A percentile compares a stretch with the other conserved stretches of the same genome.
Evolutionary conservation across 257 asterid species (phyloP).

Genomic region (Petrea volubilis): DNA sequence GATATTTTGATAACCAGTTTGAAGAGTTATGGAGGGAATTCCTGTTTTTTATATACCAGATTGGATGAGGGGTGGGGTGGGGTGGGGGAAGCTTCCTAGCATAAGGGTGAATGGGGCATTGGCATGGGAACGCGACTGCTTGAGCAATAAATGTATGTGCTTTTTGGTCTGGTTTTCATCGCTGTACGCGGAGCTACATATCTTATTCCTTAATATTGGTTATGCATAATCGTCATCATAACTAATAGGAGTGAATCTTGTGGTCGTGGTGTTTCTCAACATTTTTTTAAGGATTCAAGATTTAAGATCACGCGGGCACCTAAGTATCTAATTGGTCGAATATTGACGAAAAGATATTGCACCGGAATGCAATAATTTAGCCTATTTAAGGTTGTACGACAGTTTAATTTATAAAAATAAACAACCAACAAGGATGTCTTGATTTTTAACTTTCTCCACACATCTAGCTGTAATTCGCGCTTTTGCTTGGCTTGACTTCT

Average conservation of each 20-base stretch:
- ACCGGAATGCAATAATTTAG: too few species aligned
- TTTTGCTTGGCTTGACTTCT: neutral
- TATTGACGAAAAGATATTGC: too few species aligned
- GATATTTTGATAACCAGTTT: neutral
- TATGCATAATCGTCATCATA: too few species aligned
- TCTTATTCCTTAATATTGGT: neutral
- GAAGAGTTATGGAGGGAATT: constrained; percentile 25
- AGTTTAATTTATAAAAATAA: too few species aligned
- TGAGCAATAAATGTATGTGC: constrained; percentile 23
- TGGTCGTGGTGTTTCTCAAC: neutral
- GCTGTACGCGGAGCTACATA: constrained; percentile 31
- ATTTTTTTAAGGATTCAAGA: neutral
- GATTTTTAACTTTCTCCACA: neutral
- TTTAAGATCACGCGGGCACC: too few species aligned
- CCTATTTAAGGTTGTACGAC: too few species aligned
- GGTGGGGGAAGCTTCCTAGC: constrained; percentile 45
- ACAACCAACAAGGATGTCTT: neutral
- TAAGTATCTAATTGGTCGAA: too few species aligned
- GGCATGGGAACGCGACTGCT: constrained; percentile 7
- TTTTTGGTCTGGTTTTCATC: constrained; percentile 16
- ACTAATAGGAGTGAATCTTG: neutral
- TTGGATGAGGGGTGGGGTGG: neutral
- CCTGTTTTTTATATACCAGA: constrained; percentile 17
- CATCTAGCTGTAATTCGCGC: neutral
- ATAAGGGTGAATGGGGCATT: constrained; percentile 26